Conservation (phyloP, 2,329 filamentous ascomycete genomes). For the Myriosclerotinia duriaeana region DNA sequence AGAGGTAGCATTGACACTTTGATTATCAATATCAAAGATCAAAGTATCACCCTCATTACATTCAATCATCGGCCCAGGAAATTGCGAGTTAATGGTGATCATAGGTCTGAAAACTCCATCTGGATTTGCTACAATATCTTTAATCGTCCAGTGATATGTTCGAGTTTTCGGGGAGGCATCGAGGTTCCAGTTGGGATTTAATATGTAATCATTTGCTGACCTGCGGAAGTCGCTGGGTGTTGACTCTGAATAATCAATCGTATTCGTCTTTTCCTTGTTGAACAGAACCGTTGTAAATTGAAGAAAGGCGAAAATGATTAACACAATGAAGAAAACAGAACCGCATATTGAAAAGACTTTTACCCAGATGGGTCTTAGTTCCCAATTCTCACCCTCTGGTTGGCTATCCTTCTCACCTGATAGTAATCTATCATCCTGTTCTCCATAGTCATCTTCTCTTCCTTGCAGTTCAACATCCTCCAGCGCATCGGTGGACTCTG, state of each 20-base stretch:
- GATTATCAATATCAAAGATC: constrained; percentile 67
- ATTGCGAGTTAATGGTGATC: constrained; percentile 72
- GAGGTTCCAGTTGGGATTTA: constrained; percentile 58
- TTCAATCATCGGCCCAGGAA: constrained; percentile 71
- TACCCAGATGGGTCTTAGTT: constrained; percentile 38
- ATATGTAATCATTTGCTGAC: constrained; percentile 53
- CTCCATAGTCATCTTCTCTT: constrained; percentile 29
- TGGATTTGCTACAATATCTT: constrained; percentile 58
- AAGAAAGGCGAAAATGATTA: constrained; percentile 32
- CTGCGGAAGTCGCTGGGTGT: constrained; percentile 34
- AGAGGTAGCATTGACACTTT: constrained; percentile 60
- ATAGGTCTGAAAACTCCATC: constrained; percentile 58
- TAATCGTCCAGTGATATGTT: constrained; percentile 60
- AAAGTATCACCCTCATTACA: constrained; percentile 72
- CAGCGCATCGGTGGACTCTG: constrained; percentile 26
- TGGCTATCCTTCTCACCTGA: constrained; percentile 20
- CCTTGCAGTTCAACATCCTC: constrained; percentile 38
- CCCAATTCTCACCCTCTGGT: constrained; percentile 33
- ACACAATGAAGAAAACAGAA: constrained; percentile 25
- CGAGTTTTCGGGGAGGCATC: constrained; percentile 50
- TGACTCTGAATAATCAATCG: constrained; percentile 26
- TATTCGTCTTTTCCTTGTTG: constrained; percentile 13
- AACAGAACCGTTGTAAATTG: constrained; percentile 35
- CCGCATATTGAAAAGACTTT: constrained; percentile 28
- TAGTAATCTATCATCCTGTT: constrained; percentile 26